Evolutionary conservation across 208 protist genomes (phyloP), one percentile per base, ranked within the genome.

Genomic region (Leishmania guyanensis): DNA sequence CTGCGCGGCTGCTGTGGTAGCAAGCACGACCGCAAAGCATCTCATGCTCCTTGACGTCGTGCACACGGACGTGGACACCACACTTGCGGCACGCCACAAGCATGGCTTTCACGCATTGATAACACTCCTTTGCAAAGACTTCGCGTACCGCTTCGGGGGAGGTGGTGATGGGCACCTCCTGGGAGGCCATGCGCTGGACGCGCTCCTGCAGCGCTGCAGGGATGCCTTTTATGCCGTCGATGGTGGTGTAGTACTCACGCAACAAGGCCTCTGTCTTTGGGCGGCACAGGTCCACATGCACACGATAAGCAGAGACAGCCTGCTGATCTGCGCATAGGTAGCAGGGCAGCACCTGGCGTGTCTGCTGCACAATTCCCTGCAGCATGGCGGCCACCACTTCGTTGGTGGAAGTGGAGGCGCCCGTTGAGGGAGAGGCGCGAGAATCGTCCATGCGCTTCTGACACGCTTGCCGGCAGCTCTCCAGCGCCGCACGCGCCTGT

Each of bases 31-130:
- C 89, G 69, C 93, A 96, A 46, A 94, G 86, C 76, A 86, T 81
- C 80, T 92, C 86, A 70, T 96, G 93, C 82, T 95, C 91, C 73
- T 90, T 90, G 16, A 89, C 84, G 54, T 96, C 93, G 50, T 95
- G 90, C 68, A 96, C 79, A 43, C 91, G 93, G 33, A 94, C 54
- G 29, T 78, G 56, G n/a, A 71, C 85, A 10, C 84, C 77, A 53
- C 93, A 96, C 73, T 87, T 90, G 43, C 85, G 77, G 75, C 93
- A 96, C 48, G 85, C 77, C 72, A 95, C 83, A 58, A 96, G 82
- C 58, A 91, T 86, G 60, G 77, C 64, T 79, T 91, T 93, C 53
- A 88, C 87, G 78, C 91, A 91, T 48, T 82, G 75, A 77, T 91
- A 95, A 73, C 85, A 88, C 77, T 60, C 77, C 62, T 69, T 78